Base-by-base conservation (phyloP, 192 early-diverging fungal genomes). In the Linnemannia hyalina region DNA sequence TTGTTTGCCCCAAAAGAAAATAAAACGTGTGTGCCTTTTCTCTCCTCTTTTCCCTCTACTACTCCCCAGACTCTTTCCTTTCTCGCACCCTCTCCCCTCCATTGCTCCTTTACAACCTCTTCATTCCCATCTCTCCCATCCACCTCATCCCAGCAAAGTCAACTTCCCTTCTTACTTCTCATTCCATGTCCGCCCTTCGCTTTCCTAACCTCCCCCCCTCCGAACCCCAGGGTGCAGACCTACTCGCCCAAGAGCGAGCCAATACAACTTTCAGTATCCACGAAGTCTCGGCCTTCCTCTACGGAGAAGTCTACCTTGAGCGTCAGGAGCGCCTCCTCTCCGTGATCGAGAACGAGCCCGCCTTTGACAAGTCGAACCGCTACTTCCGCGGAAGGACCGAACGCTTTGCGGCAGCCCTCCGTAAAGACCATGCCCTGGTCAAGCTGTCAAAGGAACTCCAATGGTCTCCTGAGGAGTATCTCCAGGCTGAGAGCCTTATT, bases 321-420 rank as follows among this genome's bases (percentile, higher is more conserved):
- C 89, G 88, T 49, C 78, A 91, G 68, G 80, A 90, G 52, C 93
- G 92, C 65, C 85, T 96, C 16, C 85, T 94, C 18, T 74, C 85
- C 9, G 69, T 96, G 15, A 74, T 96, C 57, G 90, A 93, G 44
- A 89, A 88, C 32, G 95, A 96, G 76, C 93, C 94, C 9, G 92
- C 91, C n/a, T 96, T 97, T 85, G 90, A 92, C 76, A 91, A 96
- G 85, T 92, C 91, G 29, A 81, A 93, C 35, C 88, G 91, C 65
- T 96, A 95, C 87, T 97, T 91, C 77, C 88, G 91, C 77, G 93
- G 93, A 71, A 92, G 97, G 41, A 73, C 85, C 23, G 95, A 97
- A 18, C 90, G 91, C n/a, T 91, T 96, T 82, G 84, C 91, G 26
- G 87, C 91, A 54, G 91, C 94, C n/a, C 86, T 95, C 29, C 80